Evolutionary conservation across 805 yeast species (phyloP).

Genomic region (Pichia phayaonensis): DNA sequence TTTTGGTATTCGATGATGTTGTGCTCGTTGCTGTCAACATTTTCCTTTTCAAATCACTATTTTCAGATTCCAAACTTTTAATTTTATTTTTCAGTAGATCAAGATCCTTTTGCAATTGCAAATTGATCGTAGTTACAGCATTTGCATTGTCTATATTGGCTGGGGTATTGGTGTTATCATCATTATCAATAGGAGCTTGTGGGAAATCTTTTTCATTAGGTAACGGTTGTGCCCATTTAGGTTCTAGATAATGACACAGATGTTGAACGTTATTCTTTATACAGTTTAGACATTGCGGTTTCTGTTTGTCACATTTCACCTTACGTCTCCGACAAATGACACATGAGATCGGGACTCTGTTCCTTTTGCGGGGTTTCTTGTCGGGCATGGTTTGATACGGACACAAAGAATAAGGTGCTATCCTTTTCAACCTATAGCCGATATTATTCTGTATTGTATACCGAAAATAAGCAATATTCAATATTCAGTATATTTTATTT

Average conservation of each 20-base stretch:
- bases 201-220: not conserved
- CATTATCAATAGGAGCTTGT: not conserved
- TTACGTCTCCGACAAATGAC: conserved; percentile 33
- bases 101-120: conserved; percentile 19
- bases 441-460: no score
- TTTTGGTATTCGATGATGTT: not conserved
- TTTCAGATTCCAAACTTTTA: conserved; percentile 25
- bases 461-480: not conserved
- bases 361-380: conserved; percentile 28
- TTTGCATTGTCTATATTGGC: no score
- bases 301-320: conserved; percentile 36
- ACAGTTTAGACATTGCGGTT: conserved; percentile 53
- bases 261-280: conserved; percentile 51
- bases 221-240: conserved; percentile 46
- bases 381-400: not conserved
- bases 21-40: not conserved
- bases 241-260: conserved; percentile 50
- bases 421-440: no score
- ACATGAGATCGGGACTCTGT: conserved; percentile 34
- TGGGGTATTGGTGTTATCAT: not conserved
- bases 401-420: not conserved
- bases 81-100: conserved; percentile 18
- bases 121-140: not conserved
- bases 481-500: not conserved
- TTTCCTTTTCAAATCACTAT: conserved; percentile 15